These are phyloP conservation scores for Platismatia glauca DNA, from an alignment of 495 filamentous ascomycete genomes.

Conservation along the genomic window DNA sequence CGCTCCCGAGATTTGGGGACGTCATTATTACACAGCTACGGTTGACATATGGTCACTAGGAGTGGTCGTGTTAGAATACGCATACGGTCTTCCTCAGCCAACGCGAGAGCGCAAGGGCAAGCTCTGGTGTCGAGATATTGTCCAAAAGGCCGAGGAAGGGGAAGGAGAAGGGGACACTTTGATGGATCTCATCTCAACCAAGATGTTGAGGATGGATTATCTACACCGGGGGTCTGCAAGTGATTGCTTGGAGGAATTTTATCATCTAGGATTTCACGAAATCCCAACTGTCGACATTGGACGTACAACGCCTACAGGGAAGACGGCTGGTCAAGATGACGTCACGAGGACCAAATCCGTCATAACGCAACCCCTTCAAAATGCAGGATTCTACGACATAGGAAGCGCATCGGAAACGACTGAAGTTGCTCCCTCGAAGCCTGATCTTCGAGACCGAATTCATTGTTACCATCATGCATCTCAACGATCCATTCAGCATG, in stretches of 20 bases:
- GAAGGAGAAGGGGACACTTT: constrained; percentile 6
- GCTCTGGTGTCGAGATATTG: neutral
- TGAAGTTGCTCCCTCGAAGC: neutral
- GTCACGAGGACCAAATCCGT: neutral
- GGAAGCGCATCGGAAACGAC: neutral
- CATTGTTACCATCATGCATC: neutral
- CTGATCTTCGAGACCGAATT: neutral
- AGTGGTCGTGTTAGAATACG: constrained; percentile 14
- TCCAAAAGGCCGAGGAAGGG: neutral
- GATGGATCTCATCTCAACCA: constrained; percentile 8
- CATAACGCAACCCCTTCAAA: neutral
- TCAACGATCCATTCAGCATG: neutral
- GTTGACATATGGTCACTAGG: constrained; percentile 15
- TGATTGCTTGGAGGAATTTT: neutral
- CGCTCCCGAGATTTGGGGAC: neutral
- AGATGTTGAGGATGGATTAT: constrained; percentile 10
- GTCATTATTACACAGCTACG: constrained; percentile 10
- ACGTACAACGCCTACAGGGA: neutral
- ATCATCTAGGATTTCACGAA: neutral
- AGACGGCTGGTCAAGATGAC: neutral
- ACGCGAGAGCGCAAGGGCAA: neutral
- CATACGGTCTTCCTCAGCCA: constrained; percentile 10
- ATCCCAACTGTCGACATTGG: neutral
- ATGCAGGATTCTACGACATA: neutral
- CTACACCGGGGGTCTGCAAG: neutral